These are phyloP conservation scores for Backusella westeae DNA, from an alignment of 192 early-diverging fungal genomes.

Conservation along the genomic window DNA sequence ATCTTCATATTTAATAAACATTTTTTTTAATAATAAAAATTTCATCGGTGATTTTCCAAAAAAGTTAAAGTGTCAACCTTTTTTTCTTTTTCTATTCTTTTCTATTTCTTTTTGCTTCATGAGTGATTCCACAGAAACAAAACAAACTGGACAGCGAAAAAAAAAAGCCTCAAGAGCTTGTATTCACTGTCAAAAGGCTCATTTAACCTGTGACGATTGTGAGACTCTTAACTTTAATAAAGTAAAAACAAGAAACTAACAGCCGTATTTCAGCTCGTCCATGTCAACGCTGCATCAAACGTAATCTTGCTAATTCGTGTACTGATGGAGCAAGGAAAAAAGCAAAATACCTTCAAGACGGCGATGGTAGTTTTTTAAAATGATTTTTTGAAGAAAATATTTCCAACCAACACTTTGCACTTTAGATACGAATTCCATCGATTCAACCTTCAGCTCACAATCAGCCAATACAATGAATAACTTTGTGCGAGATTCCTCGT, in stretches of 20 bases:
- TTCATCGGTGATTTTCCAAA: neutral
- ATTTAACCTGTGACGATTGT: constrained; percentile 74
- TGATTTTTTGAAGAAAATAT: neutral
- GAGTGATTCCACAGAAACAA: neutral
- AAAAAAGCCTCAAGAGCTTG: constrained; percentile 46
- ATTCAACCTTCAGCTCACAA: neutral
- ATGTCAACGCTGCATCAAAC: constrained; percentile 84
- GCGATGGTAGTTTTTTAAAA: constrained; percentile 39
- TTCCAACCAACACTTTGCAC: neutral
- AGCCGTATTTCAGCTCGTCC: constrained; percentile 60
- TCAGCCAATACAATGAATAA: neutral
- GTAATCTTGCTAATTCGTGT: constrained; percentile 70
- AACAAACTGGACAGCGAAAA: constrained; percentile 15
- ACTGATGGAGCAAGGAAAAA: constrained; percentile 87
- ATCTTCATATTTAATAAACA: neutral
- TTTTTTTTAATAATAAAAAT: neutral
- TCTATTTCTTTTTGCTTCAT: neutral
- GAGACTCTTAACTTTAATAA: constrained; percentile 19
- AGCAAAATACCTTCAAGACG: constrained; percentile 88
- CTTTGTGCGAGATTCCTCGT: neutral
- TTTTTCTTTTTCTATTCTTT: neutral
- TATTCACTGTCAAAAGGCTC: constrained; percentile 70
- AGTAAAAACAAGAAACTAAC: neutral
- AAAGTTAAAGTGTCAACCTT: neutral
- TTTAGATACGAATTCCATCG: neutral